Conservation (phyloP, 108 stramenopile species). For the Fistulifera pelliculosa region DNA sequence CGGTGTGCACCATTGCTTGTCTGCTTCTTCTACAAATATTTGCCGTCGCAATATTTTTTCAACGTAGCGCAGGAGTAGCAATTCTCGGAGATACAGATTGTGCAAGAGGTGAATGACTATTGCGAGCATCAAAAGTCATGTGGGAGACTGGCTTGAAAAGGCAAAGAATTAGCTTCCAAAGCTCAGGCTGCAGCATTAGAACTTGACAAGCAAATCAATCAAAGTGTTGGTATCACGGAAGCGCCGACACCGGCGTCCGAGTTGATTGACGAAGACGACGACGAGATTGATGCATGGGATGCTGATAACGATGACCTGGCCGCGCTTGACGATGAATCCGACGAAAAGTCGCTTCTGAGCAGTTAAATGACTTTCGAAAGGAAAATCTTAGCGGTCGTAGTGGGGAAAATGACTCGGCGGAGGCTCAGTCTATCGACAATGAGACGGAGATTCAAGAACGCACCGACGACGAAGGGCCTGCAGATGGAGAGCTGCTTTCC, state of each 20-base stretch:
- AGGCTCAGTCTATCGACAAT: no score
- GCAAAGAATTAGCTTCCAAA: slow-evolving; percentile 13
- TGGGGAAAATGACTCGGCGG: no score
- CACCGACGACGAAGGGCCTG: no score
- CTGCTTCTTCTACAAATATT: no score
- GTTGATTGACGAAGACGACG: not conserved
- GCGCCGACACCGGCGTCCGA: not conserved
- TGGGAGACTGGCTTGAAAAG: no score
- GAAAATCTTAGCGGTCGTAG: no score
- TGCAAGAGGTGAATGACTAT: no score
- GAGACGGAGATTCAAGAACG: not conserved
- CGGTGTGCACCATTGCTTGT: no score
- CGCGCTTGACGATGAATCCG: slow-evolving; percentile 1
- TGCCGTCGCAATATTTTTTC: no score
- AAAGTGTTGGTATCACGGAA: slow-evolving; percentile 26
- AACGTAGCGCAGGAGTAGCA: no score
- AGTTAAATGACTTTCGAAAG: not conserved
- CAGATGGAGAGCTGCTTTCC: not conserved
- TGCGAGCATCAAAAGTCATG: no score
- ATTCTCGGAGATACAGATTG: no score
- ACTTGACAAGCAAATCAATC: slow-evolving; percentile 35
- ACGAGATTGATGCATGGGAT: slow-evolving; percentile 23
- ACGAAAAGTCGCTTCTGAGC: not conserved
- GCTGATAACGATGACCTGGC: slow-evolving; percentile 19
- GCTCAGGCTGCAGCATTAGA: slow-evolving; percentile 29